Evolutionary conservation across 108 stramenopile genomes (phyloP).

Genomic region (Nitzschia sp.): DNA sequence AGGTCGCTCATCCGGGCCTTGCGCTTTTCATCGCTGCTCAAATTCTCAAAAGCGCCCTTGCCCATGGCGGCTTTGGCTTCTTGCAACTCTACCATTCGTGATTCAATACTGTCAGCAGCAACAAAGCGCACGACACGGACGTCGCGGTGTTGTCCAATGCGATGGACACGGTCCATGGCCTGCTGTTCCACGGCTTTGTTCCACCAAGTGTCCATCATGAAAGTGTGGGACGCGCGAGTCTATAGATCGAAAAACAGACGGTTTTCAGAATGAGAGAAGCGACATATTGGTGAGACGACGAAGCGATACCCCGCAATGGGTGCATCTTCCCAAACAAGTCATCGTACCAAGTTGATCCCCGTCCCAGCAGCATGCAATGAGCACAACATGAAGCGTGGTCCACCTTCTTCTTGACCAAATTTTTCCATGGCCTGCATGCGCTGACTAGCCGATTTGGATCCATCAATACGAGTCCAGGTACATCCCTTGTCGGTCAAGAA

Average conservation of each 20-base stretch:
- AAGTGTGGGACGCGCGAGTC: constrained; percentile 62
- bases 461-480: constrained; percentile 21
- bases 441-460: background rate
- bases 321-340: too few relatives aligned
- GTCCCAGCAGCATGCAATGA: constrained; percentile 46
- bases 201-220: constrained; percentile 72
- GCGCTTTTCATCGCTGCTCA: constrained; percentile 47
- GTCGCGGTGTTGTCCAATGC: constrained; percentile 47
- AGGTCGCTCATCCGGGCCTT: constrained; percentile 47
- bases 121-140: constrained; percentile 47
- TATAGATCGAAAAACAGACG: too few relatives aligned
- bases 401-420: constrained; percentile 37
- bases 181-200: constrained; percentile 48
- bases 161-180: constrained; percentile 67
- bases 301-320: background rate
- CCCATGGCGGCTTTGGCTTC: constrained; percentile 43
- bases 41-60: constrained; percentile 49
- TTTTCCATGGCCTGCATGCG: constrained; percentile 12
- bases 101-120: constrained; percentile 53
- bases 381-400: constrained; percentile 50
- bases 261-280: too few relatives aligned
- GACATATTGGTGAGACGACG: too few relatives aligned
- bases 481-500: constrained; percentile 48
- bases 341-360: constrained; percentile 80
- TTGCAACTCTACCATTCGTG: constrained; percentile 48